phyloP scores from a whole-genome alignment of 2,329 filamentous ascomycete species.

The Ascochyta clinopodiicola region DNA sequence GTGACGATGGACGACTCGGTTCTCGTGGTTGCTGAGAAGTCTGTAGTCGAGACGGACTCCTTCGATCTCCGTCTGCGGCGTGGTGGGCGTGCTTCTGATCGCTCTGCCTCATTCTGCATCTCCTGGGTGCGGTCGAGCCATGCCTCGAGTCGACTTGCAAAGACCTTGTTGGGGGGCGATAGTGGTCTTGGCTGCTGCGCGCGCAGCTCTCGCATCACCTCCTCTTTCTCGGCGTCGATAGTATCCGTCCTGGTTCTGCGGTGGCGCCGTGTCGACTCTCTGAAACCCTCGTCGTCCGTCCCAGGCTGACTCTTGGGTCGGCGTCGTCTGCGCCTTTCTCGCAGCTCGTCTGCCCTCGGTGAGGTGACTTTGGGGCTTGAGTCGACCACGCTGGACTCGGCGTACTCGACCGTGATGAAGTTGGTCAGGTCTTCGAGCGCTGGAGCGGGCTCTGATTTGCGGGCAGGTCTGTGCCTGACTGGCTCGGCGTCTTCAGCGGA shows the following conservation, averaged over 20 bases:
- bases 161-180: conserved; percentile 52
- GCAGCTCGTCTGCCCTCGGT: conserved; percentile 31
- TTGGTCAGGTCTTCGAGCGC: conserved; percentile 30
- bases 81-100: conserved; percentile 1
- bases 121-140: conserved; percentile 66
- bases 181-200: conserved; percentile 21
- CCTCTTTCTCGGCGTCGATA: conserved; percentile 32
- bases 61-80: conserved; percentile 39
- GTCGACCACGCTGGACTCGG: conserved; percentile 25
- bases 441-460: conserved; percentile 35
- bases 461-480: conserved; percentile 22
- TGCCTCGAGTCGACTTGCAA: conserved; percentile 63
- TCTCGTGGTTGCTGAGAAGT: conserved; percentile 18
- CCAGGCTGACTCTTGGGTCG: conserved; percentile 34
- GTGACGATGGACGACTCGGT: conserved; percentile 38
- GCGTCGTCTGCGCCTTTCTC: conserved; percentile 38
- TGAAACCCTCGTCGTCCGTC: conserved; percentile 33
- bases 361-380: conserved; percentile 17
- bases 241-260: conserved; percentile 36
- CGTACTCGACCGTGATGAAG: conserved; percentile 39
- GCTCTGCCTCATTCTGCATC: conserved; percentile 11
- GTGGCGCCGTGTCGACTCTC: conserved; percentile 30
- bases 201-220: conserved; percentile 21
- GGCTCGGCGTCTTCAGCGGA: conserved; percentile 41
- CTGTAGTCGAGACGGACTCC: conserved; percentile 39